A percentile compares a stretch with the other conserved stretches of the same genome.
Evolutionary conservation across 495 filamentous ascomycete genomes (phyloP).

Genomic region (Glutinoglossum americanum): DNA sequence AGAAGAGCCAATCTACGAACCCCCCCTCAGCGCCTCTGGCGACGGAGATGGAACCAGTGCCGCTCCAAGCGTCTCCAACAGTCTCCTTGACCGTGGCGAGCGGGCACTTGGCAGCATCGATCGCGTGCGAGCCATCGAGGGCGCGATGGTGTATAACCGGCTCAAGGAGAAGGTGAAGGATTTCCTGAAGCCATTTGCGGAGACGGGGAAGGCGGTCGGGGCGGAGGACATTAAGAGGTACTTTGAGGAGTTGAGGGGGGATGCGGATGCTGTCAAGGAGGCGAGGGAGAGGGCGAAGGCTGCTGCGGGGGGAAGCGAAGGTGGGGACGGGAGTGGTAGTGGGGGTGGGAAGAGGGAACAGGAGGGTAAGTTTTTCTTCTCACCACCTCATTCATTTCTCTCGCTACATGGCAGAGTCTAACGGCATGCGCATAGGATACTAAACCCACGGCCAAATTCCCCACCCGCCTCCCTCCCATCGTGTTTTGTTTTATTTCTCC

Average conservation of each 20-base stretch:
- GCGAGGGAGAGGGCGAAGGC: too few species aligned
- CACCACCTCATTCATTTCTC: too few species aligned
- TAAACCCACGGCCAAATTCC: neutral
- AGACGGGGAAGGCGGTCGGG: constrained; percentile 61
- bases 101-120: constrained; percentile 76
- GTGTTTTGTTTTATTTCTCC: too few species aligned
- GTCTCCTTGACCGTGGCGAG: constrained; percentile 73
- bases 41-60: constrained; percentile 26
- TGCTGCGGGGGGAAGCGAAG: constrained; percentile 22
- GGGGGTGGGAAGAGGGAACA: constrained; percentile 29
- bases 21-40: constrained; percentile 48
- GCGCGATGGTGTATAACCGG: constrained; percentile 91
- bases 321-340: constrained; percentile 12
- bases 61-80: constrained; percentile 23
- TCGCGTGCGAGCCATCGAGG: constrained; percentile 74
- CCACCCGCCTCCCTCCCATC: too few species aligned
- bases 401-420: neutral
- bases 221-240: constrained; percentile 92
- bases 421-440: neutral
- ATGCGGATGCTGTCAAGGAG: constrained; percentile 39
- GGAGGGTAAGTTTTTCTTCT: constrained; percentile 19
- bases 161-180: constrained; percentile 83
- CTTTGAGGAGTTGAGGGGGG: constrained; percentile 82
- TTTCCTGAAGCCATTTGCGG: constrained; percentile 83
- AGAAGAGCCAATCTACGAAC: constrained; percentile 83